Conservation (phyloP, 768 basidiomycete species). For the Porphyrellus cyaneotinctus region DNA sequence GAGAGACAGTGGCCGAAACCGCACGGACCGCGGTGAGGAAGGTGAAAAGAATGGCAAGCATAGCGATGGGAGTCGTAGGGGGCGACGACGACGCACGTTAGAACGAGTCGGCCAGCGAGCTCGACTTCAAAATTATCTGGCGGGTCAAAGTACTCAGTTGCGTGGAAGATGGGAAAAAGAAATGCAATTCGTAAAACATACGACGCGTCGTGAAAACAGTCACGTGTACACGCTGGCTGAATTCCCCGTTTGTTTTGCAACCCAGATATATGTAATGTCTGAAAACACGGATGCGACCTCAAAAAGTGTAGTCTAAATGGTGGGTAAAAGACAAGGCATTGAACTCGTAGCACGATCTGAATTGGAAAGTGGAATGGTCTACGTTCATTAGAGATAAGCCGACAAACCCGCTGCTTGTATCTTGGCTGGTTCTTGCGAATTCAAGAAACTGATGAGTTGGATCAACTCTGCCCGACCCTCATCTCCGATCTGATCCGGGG, state of each 20-base stretch:
- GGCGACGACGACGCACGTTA: slow-evolving; percentile 35
- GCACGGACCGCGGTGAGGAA: slow-evolving; percentile 38
- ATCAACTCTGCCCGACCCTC: slow-evolving; percentile 77
- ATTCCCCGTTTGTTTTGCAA: no score
- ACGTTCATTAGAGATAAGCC: slow-evolving; percentile 47
- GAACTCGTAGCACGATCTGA: no score
- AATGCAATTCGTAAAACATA: slow-evolving; percentile 15
- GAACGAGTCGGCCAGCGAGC: slow-evolving; percentile 60
- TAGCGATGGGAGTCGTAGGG: slow-evolving; percentile 54
- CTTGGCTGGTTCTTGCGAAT: slow-evolving; percentile 69
- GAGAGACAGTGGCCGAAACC: slow-evolving; percentile 43
- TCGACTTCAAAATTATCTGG: slow-evolving; percentile 30
- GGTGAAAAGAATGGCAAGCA: slow-evolving; percentile 59
- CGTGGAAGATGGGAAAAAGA: slow-evolving; percentile 5
- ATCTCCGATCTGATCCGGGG: slow-evolving; percentile 72
- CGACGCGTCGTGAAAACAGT: slow-evolving; percentile 18
- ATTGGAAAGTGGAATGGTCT: slow-evolving; percentile 1
- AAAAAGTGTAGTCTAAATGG: slow-evolving; percentile 23
- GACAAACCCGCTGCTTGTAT: slow-evolving; percentile 76
- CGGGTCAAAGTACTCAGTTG: not conserved
- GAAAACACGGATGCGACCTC: slow-evolving; percentile 11
- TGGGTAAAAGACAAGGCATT: slow-evolving; percentile 1
- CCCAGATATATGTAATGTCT: not conserved
- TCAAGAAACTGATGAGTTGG: slow-evolving; percentile 66
- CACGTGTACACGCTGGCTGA: slow-evolving; percentile 28